These are phyloP conservation scores for Corniculantispora saksenae DNA, from an alignment of 2,329 filamentous ascomycete genomes.

Conservation along the genomic window DNA sequence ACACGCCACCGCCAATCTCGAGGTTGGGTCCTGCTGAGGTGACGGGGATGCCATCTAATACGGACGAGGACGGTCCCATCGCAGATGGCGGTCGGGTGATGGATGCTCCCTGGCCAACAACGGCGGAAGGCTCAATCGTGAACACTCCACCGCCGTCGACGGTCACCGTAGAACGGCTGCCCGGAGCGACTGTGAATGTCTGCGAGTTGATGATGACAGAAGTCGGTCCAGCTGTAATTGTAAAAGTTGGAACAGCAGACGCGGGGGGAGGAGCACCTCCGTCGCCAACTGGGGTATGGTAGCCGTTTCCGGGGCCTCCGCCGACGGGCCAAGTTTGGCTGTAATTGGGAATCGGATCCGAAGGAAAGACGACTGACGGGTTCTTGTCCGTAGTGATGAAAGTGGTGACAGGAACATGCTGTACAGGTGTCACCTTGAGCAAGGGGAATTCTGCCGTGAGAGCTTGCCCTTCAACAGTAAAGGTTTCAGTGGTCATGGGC, in stretches of 20 bases:
- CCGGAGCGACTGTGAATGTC: constrained; percentile 42
- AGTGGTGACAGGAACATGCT: constrained; percentile 36
- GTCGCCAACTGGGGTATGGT: background rate
- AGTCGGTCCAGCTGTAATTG: constrained; percentile 45
- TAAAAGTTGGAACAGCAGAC: constrained; percentile 31
- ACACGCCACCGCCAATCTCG: constrained; percentile 43
- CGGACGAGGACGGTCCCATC: constrained; percentile 35
- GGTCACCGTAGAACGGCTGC: constrained; percentile 43
- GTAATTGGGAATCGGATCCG: constrained; percentile 29
- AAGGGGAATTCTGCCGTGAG: background rate
- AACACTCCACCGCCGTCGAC: constrained; percentile 45
- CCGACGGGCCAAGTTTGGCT: constrained; percentile 12
- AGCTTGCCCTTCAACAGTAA: constrained; percentile 6
- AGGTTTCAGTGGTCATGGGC: constrained; percentile 10
- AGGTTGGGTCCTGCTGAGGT: constrained; percentile 43
- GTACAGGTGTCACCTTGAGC: background rate
- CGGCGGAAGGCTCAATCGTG: constrained; percentile 48
- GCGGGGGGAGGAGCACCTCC: constrained; percentile 9
- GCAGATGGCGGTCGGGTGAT: constrained; percentile 42
- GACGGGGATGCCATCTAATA: constrained; percentile 42
- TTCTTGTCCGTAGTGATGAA: constrained; percentile 58
- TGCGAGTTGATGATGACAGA: constrained; percentile 49
- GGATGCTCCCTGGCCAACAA: constrained; percentile 47
- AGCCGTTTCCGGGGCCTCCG: background rate
- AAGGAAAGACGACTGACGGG: constrained; percentile 48